Evolutionary conservation across 345 rosid genomes (phyloP), one percentile per base, ranked within the genome.

Genomic region (Lepidium africanum): DNA sequence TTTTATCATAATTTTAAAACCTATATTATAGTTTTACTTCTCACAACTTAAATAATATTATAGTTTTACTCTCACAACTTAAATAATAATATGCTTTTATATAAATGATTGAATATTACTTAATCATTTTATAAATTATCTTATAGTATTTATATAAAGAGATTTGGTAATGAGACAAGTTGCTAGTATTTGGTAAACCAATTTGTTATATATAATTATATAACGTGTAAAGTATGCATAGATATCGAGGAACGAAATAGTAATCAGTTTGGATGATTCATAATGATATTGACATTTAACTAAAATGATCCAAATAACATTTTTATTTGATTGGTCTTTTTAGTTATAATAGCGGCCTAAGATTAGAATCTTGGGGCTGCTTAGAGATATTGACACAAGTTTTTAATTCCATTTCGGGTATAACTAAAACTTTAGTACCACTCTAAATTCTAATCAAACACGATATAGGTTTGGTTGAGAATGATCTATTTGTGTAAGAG

Each of bases 261-360:
- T 60, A 61, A 72, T 57, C 65, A 52, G 37, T 40, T 65, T 41
- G n/a, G 71, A 72, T 13, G 65, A 56, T 57, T 72, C 71, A 65
- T 65, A 11, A 19, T 72, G 71, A 72, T 57, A 30, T 39, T 41
- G 71, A 72, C 71, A 58, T 57, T 48, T 72, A 65, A 43, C 71
- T 57, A 72, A 65, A 39, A n/a, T 39, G 11, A 58, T 47, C 33
- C 59, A 38, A 48, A 49, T 69, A 59, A 57, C 53, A 72, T 57
- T 49, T n/a, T 64, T 15, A 52, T 17, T 30, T 58, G 43, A 55
- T 65, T 65, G 47, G 4, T 65, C 13, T 40, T 30, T 15, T 48
- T 13, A 40, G 50, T 57, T n/a, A 32, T 48, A 14, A 40, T 65
- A 72, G 70, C 71, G 71, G 60, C 76, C 76, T 48, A 49, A 48